Percentiles rank a stretch among this genome's conserved stretches.
These are phyloP conservation scores for Speleostelium caveatum DNA, from an alignment of 78 protist genomes.

Conservation along the genomic window DNA sequence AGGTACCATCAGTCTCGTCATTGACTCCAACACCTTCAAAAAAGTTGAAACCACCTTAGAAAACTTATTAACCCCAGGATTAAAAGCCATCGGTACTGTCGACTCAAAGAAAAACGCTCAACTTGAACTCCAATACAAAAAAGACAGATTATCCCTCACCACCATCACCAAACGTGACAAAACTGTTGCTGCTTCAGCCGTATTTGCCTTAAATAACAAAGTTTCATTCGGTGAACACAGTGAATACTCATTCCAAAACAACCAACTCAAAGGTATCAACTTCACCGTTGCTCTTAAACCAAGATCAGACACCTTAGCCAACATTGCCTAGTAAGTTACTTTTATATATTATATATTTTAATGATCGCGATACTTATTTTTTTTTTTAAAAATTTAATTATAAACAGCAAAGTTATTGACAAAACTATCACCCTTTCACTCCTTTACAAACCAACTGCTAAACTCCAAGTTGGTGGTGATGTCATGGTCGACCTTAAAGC, in stretches of 20 bases:
- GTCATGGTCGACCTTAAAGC: slow-evolving; percentile 36
- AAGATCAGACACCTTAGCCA: neutral
- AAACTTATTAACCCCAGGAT: slow-evolving; percentile 54
- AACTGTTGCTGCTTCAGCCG: neutral
- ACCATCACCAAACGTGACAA: slow-evolving; percentile 9
- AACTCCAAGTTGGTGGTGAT: slow-evolving; percentile 34
- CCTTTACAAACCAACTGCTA: slow-evolving; percentile 19
- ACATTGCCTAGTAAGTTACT: no score
- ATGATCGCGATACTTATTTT: no score
- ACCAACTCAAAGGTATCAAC: slow-evolving; percentile 14
- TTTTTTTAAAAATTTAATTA: no score
- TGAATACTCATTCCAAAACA: neutral
- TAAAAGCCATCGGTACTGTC: slow-evolving; percentile 43
- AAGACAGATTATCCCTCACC: slow-evolving; percentile 61
- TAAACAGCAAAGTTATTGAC: slow-evolving; percentile 17
- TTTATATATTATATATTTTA: no score
- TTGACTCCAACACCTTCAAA: slow-evolving; percentile 12
- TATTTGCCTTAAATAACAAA: slow-evolving; percentile 1
- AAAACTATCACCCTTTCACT: neutral
- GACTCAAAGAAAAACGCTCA: slow-evolving; percentile 20
- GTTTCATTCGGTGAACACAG: slow-evolving; percentile 37
- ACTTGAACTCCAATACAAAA: slow-evolving; percentile 62
- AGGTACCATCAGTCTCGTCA: neutral
- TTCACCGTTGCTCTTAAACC: slow-evolving; percentile 25
- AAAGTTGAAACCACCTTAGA: slow-evolving; percentile 64